phyloP scores from a whole-genome alignment of 352 stramenopile genomes.

The Aphanomyces euteiches region DNA sequence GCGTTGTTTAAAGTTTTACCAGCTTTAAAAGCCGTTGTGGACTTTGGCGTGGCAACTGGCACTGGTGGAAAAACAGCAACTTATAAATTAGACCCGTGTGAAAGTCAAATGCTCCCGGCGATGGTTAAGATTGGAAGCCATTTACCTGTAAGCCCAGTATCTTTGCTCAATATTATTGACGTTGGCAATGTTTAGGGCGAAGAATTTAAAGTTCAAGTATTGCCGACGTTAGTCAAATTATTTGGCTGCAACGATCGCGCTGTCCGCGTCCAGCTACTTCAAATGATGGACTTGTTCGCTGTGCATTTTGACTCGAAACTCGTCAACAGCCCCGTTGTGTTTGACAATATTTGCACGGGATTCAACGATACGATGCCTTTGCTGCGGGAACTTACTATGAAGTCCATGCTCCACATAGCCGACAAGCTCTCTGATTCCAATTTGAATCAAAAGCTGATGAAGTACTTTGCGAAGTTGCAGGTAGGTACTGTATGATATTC shows the following conservation, averaged over 20 bases:
- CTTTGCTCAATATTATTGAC: background rate
- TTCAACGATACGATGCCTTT: conserved; percentile 87
- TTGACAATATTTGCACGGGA: conserved; percentile 88
- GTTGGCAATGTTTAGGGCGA: conserved; percentile 39
- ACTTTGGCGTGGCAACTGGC: conserved; percentile 60
- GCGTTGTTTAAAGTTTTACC: conserved; percentile 85
- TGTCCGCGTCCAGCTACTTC: conserved; percentile 84
- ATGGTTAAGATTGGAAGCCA: conserved; percentile 84
- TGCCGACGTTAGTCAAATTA: conserved; percentile 85
- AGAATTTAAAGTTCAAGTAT: conserved; percentile 83
- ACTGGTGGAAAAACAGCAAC: conserved; percentile 41
- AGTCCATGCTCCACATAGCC: conserved; percentile 89
- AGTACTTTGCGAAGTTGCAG: conserved; percentile 89
- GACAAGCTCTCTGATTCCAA: conserved; percentile 88
- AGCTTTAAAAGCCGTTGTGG: conserved; percentile 74
- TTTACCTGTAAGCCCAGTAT: conserved; percentile 37
- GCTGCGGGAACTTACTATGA: conserved; percentile 88
- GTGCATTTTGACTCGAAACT: conserved; percentile 87
- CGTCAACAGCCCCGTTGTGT: conserved; percentile 86
- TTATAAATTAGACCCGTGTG: conserved; percentile 77
- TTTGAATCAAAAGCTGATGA: conserved; percentile 90
- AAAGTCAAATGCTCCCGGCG: conserved; percentile 82
- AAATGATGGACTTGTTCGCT: conserved; percentile 89
- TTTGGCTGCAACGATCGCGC: conserved; percentile 90
- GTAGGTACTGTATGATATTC: conserved; percentile 35